Percentiles rank a stretch among this genome's conserved stretches.
Evolutionary conservation across 2,329 filamentous ascomycete species (phyloP).

Genomic region (Alternaria atra): DNA sequence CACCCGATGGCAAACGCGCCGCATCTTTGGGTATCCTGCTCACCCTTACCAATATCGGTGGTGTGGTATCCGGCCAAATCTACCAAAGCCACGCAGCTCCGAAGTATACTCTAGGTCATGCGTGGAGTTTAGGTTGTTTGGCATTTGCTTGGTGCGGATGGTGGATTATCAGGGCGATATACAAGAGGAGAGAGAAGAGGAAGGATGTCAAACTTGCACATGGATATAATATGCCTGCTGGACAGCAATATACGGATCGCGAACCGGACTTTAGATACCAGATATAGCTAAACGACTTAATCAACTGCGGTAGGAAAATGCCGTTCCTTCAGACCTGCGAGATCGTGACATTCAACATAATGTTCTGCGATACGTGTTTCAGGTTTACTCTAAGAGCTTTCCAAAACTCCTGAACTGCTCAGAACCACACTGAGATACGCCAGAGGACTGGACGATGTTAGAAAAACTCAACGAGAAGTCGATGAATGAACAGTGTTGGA

Average conservation of each 20-base stretch:
- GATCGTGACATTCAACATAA: neutral
- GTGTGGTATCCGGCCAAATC: constrained; percentile 46
- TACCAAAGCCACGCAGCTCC: constrained; percentile 42
- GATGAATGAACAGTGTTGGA: neutral
- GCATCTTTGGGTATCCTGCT: constrained; percentile 43
- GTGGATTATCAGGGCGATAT: constrained; percentile 49
- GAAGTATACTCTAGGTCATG: constrained; percentile 43
- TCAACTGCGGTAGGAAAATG: too few relatives aligned
- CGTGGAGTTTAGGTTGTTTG: constrained; percentile 50
- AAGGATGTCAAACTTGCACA: constrained; percentile 43
- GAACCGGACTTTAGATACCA: constrained; percentile 44
- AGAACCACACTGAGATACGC: neutral
- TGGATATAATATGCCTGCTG: constrained; percentile 25
- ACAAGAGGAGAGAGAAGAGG: constrained; percentile 39
- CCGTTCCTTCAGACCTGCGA: too few relatives aligned
- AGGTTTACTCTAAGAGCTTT: neutral
- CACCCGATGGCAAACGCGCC: constrained; percentile 45
- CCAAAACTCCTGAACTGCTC: too few relatives aligned
- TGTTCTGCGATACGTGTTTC: too few relatives aligned
- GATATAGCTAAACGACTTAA: constrained; percentile 13
- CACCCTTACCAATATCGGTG: constrained; percentile 47
- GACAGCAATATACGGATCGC: constrained; percentile 39
- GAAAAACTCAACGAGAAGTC: neutral
- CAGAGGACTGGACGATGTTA: neutral
- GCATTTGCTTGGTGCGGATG: constrained; percentile 50